Evolutionary conservation across 1,284 basidiomycete genomes (phyloP).

Genomic region (Amylostereum areolatum): DNA sequence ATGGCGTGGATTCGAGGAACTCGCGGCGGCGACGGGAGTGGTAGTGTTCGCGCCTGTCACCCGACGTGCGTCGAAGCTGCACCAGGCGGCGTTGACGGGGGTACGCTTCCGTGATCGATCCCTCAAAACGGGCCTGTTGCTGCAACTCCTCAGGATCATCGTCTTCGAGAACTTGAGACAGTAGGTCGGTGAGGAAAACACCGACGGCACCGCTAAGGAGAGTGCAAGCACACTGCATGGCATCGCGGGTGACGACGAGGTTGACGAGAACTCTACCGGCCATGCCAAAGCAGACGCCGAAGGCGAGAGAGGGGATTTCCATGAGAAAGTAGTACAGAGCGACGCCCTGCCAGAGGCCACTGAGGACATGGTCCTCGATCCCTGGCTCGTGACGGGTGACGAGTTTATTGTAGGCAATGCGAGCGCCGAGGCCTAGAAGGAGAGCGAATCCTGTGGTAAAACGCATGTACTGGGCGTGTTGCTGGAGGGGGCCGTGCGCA

Average conservation of each 20-base stretch:
- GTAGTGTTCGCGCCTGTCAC: conserved; percentile 15
- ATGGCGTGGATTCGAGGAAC: conserved; percentile 12
- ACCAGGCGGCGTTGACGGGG: conserved; percentile 16
- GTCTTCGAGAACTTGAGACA: conserved; percentile 55
- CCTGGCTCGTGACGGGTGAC: conserved; percentile 28
- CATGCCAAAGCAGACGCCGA: conserved; percentile 51
- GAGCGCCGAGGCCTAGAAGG: conserved; percentile 56
- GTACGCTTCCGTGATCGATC: conserved; percentile 11
- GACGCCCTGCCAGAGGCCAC: conserved; percentile 70
- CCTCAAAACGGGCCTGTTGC: conserved; percentile 13
- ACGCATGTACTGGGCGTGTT: conserved; percentile 13
- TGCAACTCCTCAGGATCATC: conserved; percentile 15
- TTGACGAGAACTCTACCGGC: conserved; percentile 56
- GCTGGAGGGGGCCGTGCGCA: no score
- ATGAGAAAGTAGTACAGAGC: conserved; percentile 60
- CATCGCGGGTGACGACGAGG: conserved; percentile 46
- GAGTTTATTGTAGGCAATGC: conserved; percentile 57
- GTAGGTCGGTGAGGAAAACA: conserved; percentile 58
- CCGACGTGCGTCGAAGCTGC: conserved; percentile 25
- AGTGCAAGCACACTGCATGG: conserved; percentile 47
- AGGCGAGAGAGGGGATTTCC: conserved; percentile 45
- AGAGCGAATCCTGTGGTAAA: conserved; percentile 19
- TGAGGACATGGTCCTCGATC: conserved; percentile 54
- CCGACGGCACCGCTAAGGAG: conserved; percentile 59
- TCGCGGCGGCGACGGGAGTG: conserved; percentile 15